Evolutionary conservation across 1,139 yeast genomes (phyloP), one percentile per base, ranked within the genome.

Genomic region (Geotrichum bryndzae): DNA sequence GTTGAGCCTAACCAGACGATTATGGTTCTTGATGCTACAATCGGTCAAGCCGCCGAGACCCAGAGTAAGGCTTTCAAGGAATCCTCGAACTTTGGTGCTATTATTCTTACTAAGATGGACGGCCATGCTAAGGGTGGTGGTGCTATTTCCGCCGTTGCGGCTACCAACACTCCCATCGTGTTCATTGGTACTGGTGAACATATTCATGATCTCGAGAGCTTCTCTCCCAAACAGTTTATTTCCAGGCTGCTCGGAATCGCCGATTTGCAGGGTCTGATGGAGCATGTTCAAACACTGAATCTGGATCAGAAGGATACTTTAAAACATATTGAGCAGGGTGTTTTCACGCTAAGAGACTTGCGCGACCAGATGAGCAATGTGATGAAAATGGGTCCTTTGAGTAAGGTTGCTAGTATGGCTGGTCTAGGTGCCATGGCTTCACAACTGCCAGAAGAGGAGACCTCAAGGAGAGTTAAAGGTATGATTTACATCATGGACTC

Each of bases 91-190:
- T 94, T 94, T 72, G 99, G 99, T 71, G 92, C 98, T 31, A 94
- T 94, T 67, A 88, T 94, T 65, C 82, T 94, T 73, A 94, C 99
- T 35, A 94, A 94, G 75, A 87, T 94, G 96, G 99, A 94, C 75
- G 99, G 99, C 56, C 98, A 94, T 72, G 99, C 99, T 51, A 94
- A 89, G 76, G 99, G 99, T 73, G 99, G 99, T 78, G 99, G 99
- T 80, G 99, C 99, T 31, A 91, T 94, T 61, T 90, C 97, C 53
- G 99, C 99, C 0, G 98, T 94, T 61, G 99, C 99, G 0, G 96
- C 97, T 1, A 92, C 99, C 15, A 82, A 88, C 63, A 94, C 98
- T 0, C 99, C 99, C n/a, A 88, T 94, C 69, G 89, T 88, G 8
- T 94, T 94, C 72, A 94, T 94, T 63, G 99, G 99, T 82, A 92